Evolutionary conservation across 805 yeast genomes (phyloP), one percentile per base, ranked within the genome.

Genomic region (Naumovozyma castellii): DNA sequence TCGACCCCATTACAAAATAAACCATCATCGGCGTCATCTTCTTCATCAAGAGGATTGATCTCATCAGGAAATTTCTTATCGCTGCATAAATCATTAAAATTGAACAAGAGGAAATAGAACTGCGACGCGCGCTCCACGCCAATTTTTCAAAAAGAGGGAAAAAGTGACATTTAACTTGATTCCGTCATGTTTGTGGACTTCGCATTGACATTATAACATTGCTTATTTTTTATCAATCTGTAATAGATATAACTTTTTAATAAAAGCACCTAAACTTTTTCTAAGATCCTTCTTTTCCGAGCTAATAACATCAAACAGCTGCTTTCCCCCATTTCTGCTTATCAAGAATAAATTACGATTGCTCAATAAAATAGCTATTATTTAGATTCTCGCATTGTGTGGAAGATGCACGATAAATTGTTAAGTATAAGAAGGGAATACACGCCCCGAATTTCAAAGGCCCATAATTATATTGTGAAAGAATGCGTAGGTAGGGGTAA

Each of bases 401-500:
- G 9, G 6, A 22, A 6, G 10, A 22, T 22, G 27, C 27, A 22
- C 6, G 10, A 22, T 22, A 22, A 6, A 22, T 6, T 22, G 10
- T 22, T 22, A 22, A 22, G 27, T 22, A 22, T 22, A 6, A 22
- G 27, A 22, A 22, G 10, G 27, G 27, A 22, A 10, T 22, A 22
- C 10, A 10, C 6, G 6, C 9, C 6, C 10, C 27, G 6, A 6
- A 22, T 10, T 22, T 22, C 27, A 6, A 22, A 22, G 27, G 10
- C 65, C 22, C 40, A 47, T 39, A 13, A 59, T 5, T 69, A 59
- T 49, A 56, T 56, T 6, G 45, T 76, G 19, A 52, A 67, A 18
- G 72, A 74, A 39, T 79, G 87, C 52, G 75, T 85, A 12, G 95
- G 95, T 0, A 69, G 75, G 41, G 95, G 95, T 0, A 82, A 82